A percentile compares a stretch with the other conserved stretches of the same genome.
Conservation (phyloP, 2,329 filamentous ascomycete genomes). For the Waltergamsia citrina region DNA sequence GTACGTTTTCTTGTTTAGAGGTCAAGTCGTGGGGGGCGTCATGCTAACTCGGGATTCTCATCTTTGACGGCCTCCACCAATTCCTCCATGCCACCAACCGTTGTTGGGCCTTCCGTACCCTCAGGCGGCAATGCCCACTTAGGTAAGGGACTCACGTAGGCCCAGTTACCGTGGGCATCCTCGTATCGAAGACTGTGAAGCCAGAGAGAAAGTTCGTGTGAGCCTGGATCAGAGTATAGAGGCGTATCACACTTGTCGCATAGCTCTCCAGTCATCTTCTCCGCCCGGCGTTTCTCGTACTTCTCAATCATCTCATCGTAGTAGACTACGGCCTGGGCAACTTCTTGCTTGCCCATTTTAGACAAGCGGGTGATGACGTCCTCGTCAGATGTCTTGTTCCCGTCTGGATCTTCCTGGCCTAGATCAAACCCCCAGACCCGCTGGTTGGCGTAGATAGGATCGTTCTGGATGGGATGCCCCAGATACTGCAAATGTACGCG, state of each 20-base stretch:
- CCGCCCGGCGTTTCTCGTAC: conserved; percentile 84
- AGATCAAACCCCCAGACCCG: conserved; percentile 80
- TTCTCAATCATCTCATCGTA: conserved; percentile 88
- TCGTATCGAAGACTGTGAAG: conserved; percentile 88
- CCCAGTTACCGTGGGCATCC: conserved; percentile 74
- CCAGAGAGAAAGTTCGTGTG: conserved; percentile 86
- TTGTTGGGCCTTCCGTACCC: conserved; percentile 61
- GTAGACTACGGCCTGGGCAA: conserved; percentile 84
- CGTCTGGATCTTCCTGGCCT: conserved; percentile 57
- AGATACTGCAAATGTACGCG: conserved; percentile 91
- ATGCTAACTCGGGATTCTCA: conserved; percentile 28
- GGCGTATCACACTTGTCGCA: conserved; percentile 80
- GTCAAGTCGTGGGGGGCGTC: not conserved
- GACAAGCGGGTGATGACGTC: conserved; percentile 80
- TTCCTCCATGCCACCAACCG: conserved; percentile 52
- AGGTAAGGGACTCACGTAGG: conserved; percentile 77
- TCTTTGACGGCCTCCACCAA: conserved; percentile 45
- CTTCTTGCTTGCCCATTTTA: conserved; percentile 89
- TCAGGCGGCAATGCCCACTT: conserved; percentile 77
- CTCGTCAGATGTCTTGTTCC: conserved; percentile 65
- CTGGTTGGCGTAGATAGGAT: conserved; percentile 94
- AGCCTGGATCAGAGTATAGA: conserved; percentile 85
- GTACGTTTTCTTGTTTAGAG: too few species aligned
- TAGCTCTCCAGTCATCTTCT: conserved; percentile 80
- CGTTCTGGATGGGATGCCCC: conserved; percentile 91